These are phyloP conservation scores for Pythium aphanidermatum DNA, from an alignment of 352 stramenopile genomes.

Conservation along the genomic window DNA sequence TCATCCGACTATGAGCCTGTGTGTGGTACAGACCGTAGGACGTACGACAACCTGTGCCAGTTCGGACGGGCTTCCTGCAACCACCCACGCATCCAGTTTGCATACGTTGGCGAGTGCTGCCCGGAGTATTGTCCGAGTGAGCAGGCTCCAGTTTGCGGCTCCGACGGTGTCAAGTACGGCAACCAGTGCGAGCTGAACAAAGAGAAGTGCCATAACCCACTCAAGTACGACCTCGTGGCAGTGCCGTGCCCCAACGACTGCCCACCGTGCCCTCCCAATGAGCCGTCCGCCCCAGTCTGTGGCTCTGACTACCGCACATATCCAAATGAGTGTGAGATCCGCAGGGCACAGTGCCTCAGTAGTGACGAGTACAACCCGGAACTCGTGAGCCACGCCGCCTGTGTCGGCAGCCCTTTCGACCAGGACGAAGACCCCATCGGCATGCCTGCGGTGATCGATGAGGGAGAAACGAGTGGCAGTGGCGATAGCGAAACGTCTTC, in stretches of 20 bases:
- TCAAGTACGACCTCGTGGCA: too few species aligned
- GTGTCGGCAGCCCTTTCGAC: not conserved
- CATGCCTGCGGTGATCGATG: too few species aligned
- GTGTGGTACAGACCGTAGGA: conserved; percentile 3
- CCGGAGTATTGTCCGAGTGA: not conserved
- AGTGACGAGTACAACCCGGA: not conserved
- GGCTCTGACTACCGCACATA: conserved; percentile 13
- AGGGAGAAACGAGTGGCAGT: too few species aligned
- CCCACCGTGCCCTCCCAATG: not conserved
- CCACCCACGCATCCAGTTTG: not conserved
- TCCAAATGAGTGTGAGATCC: conserved; percentile 9
- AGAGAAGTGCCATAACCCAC: too few species aligned
- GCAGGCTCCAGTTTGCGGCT: conserved; percentile 5
- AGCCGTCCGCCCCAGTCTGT: conserved; percentile 2
- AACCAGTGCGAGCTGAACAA: conserved; percentile 10
- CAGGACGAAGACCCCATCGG: not conserved
- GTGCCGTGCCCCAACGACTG: too few species aligned
- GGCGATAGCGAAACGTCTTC: too few species aligned
- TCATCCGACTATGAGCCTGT: not conserved
- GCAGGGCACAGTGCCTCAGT: conserved; percentile 3
- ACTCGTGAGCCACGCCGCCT: not conserved
- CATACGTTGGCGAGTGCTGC: not conserved
- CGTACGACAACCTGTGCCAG: conserved; percentile 6
- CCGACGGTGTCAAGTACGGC: conserved; percentile 10
- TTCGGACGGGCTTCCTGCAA: conserved; percentile 6